phyloP scores from a whole-genome alignment of 192 early-diverging fungal genomes.

The Mortierella hygrophila region DNA sequence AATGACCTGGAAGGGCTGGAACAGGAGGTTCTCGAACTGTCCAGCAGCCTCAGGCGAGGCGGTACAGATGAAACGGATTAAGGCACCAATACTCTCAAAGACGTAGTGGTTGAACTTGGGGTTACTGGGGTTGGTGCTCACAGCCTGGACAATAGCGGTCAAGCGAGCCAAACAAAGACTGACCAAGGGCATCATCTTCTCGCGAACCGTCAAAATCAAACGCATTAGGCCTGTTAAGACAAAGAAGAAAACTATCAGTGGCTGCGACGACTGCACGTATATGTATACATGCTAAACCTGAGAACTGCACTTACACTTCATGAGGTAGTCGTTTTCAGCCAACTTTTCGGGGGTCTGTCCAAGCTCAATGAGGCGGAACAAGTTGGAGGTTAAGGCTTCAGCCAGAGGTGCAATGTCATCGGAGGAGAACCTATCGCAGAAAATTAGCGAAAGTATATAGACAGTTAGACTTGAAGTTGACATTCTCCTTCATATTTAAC shows the following conservation, averaged over 20 bases:
- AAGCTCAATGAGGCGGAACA: conserved; percentile 84
- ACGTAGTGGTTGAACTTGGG: conserved; percentile 98
- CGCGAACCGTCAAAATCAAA: conserved; percentile 81
- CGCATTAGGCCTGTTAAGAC: conserved; percentile 79
- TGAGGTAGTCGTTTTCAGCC: conserved; percentile 97
- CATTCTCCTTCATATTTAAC: neutral
- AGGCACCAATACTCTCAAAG: conserved; percentile 92
- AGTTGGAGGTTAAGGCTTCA: conserved; percentile 73
- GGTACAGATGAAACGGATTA: conserved; percentile 89
- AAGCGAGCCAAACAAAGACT: conserved; percentile 80
- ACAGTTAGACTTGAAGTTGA: neutral
- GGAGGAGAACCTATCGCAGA: conserved; percentile 67
- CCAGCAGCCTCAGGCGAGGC: conserved; percentile 74
- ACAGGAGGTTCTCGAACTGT: conserved; percentile 89
- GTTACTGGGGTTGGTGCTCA: conserved; percentile 97
- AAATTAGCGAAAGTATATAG: neutral
- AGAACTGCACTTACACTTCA: conserved; percentile 76
- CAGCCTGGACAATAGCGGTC: conserved; percentile 82
- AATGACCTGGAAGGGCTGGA: conserved; percentile 92
- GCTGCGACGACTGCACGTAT: too few species aligned
- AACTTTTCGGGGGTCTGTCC: conserved; percentile 90
- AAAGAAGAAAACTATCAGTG: neutral
- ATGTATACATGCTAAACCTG: neutral
- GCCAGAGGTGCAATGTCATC: conserved; percentile 79
- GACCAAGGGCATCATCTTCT: conserved; percentile 80